Percentiles rank a stretch among this genome's conserved stretches.
Evolutionary conservation across 164 flowering plant genomes (phyloP).

Genomic region (Santalum album): DNA sequence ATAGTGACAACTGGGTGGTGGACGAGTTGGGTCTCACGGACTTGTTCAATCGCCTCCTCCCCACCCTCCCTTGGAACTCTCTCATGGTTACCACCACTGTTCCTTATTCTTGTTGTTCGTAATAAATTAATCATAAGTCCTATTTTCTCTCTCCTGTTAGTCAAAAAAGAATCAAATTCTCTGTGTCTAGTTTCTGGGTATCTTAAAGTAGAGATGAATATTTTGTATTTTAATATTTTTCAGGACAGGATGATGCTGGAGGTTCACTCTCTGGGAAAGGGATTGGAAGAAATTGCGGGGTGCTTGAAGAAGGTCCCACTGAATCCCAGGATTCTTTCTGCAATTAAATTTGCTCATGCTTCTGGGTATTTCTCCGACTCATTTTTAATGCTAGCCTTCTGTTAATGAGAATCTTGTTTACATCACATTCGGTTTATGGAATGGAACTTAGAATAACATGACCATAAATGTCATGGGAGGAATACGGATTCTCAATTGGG

Average conservation of each 20-base stretch:
- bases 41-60: slow-evolving; percentile 23
- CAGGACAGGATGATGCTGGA: slow-evolving; percentile 12
- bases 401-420: too few species aligned
- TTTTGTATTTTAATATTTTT: not conserved
- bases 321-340: slow-evolving; percentile 10
- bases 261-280: slow-evolving; percentile 6
- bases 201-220: not conserved
- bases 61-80: slow-evolving; percentile 25
- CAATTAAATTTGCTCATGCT: slow-evolving; percentile 11
- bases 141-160: too few species aligned
- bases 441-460: too few species aligned
- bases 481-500: too few species aligned
- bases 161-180: too few species aligned
- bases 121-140: too few species aligned
- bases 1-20: slow-evolving; percentile 27
- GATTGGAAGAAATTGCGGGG: slow-evolving; percentile 9
- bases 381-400: too few species aligned
- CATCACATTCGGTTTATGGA: too few species aligned
- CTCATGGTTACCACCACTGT: too few species aligned
- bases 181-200: too few species aligned
- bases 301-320: slow-evolving; percentile 5
- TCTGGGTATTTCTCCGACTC: slow-evolving; percentile 2
- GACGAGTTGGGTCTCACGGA: slow-evolving; percentile 16
- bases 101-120: too few species aligned
- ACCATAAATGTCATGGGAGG: too few species aligned